A percentile compares a stretch with the other conserved stretches of the same genome.
phyloP scores from a whole-genome alignment of 768 basidiomycete genomes.

The Pilatotrama ljubarskyi region DNA sequence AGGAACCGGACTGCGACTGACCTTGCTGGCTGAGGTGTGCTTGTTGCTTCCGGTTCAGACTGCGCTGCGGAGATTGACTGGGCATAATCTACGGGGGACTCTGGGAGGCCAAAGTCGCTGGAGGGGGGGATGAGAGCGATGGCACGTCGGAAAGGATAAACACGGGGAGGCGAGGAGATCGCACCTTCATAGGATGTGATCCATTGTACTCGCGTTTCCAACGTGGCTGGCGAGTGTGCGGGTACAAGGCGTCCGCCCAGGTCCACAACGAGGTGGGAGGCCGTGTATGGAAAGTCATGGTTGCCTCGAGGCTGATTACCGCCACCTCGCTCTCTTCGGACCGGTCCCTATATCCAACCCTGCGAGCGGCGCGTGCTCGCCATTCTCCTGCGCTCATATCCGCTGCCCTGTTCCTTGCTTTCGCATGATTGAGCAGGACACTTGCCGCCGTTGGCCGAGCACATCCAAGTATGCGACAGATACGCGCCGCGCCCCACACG shows the following conservation, averaged over 20 bases:
- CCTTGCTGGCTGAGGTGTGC: conserved; percentile 50
- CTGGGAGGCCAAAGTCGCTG: conserved; percentile 24
- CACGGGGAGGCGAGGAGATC: conserved; percentile 30
- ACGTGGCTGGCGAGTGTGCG: conserved; percentile 48
- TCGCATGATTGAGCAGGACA: not conserved
- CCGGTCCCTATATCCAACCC: conserved; percentile 17
- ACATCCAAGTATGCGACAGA: not conserved
- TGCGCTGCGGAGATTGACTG: conserved; percentile 58
- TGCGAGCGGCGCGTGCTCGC: not conserved
- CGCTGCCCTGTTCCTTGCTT: not conserved
- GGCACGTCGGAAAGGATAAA: conserved; percentile 32
- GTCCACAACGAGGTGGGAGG: conserved; percentile 55
- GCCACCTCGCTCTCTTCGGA: conserved; percentile 21
- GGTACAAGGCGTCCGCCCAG: conserved; percentile 43
- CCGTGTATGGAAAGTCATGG: conserved; percentile 53
- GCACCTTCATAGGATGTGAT: conserved; percentile 33
- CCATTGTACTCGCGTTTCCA: conserved; percentile 59
- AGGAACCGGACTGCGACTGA: conserved; percentile 35
- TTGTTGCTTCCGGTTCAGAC: conserved; percentile 44
- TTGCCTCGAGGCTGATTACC: conserved; percentile 41
- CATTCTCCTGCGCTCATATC: conserved; percentile 21
- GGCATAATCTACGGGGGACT: conserved; percentile 46
- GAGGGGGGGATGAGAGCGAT: conserved; percentile 31
- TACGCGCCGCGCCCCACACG: not conserved
- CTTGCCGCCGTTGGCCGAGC: not conserved